Evolutionary conservation across 768 basidiomycete species (phyloP), one percentile per base, ranked within the genome.

Genomic region (Clitopilus passeckerianus): DNA sequence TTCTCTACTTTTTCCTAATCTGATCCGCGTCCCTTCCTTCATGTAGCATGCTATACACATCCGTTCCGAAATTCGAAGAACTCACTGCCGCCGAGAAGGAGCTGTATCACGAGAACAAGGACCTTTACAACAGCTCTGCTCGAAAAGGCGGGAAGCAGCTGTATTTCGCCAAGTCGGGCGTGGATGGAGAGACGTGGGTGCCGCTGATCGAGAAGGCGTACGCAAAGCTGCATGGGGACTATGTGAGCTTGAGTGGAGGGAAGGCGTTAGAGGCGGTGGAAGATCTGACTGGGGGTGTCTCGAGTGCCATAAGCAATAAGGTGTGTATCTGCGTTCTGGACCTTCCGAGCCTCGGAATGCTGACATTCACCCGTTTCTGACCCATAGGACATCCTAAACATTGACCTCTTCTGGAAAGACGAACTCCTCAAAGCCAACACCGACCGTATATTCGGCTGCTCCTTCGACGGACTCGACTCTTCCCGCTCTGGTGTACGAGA

Each of bases 201-300:
- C 79, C 83, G 1, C 67, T 84, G n/a, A 74, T 84, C n/a, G 83
- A 84, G 65, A 84, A 84, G 65, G 83, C 83, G 1, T 84, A 77
- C 59, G 82, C 83, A 1, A 84, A 84, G 67, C 62, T 83, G 1
- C 80, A 84, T 64, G 82, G 82, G 1, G 75, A 77, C 59, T 79
- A 77, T 58, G 66, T 70, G 4, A 68, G 74, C 41, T 59, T 80
- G 34, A 65, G 37, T 41, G 72, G 70, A 1, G 76, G 77, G 1
- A 68, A 68, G 52, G 70, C 76, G 18, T 74, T 71, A 37, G 82
- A 85, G 59, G 83, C 78, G 0, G 75, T 84, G 12, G 82, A 85
- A 64, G 82, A 85, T 67, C 67, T 86, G 57, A 84, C 83, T 22
- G 83, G 84, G 82, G 82, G 79, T 16, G 77, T 81, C 10, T 78